Base-by-base conservation (phyloP, 192 early-diverging fungal species). In the Backusella tuberculispora region DNA sequence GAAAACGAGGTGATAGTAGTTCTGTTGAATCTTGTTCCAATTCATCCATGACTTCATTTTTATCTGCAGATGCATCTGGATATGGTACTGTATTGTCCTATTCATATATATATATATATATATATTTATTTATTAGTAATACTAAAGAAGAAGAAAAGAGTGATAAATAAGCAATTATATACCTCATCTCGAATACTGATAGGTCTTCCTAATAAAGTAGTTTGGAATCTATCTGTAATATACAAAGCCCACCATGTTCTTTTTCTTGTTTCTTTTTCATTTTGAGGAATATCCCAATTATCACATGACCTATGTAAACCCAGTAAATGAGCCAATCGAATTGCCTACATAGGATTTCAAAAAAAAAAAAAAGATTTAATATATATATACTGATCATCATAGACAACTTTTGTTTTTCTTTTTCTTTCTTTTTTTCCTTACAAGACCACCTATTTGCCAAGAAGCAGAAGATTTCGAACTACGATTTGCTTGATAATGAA, bases 371-470 rank as follows among this genome's bases (percentile, higher is more conserved):
- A 34, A 34, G 29, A 34, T 34, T 34, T 34, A 34, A 34, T 34
- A 34, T 34, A 34, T 34, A 34, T 34, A 34, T 34, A 34, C 29
- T 34, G 29, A 34, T 34, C 29, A 34, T 34, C 29, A 34, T 34
- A n/a, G n/a, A n/a, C n/a, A n/a, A n/a, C n/a, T n/a, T n/a, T n/a
- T n/a, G n/a, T n/a, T n/a, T n/a, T n/a, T n/a, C n/a, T n/a, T n/a
- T n/a, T n/a, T 34, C 29, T 34, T 53, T 8, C n/a, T 17, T 0
- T 19, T 8, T n/a, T 50, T 53, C 8, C 50, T 42, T 72, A 72
- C 70, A 8, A 68, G 21, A 14, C 74, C 74, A 14, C 74, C 74
- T 9, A 78, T 48, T 37, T 74, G 50, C 77, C 77, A 78, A 38
- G 50, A 73, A 12, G 66, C 73, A 8, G 77, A 69, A 10, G 77